These are phyloP conservation scores for Panellus pusillus DNA, from an alignment of 768 basidiomycete genomes.

Conservation along the genomic window DNA sequence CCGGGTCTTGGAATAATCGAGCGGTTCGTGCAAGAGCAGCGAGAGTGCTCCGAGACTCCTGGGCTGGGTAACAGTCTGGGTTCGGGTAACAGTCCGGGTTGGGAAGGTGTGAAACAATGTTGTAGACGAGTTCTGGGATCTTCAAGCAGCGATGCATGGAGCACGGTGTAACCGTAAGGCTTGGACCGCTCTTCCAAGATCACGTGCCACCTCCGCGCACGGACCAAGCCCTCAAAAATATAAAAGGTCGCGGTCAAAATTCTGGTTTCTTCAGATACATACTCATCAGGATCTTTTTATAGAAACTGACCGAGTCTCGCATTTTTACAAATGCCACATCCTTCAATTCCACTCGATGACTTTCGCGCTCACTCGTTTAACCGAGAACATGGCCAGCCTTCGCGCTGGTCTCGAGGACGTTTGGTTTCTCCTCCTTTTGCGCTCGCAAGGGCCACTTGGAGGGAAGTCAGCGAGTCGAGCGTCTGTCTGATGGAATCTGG, in stretches of 20 bases:
- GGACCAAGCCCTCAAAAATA: constrained; percentile 33
- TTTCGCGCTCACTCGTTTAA: constrained; percentile 54
- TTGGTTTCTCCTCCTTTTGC: constrained; percentile 33
- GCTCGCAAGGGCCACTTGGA: constrained; percentile 27
- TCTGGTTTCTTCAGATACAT: constrained; percentile 51
- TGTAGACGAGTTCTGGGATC: no score
- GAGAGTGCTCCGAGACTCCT: no score
- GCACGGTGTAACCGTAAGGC: no score
- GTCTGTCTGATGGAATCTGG: constrained; percentile 53
- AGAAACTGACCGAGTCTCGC: constrained; percentile 74
- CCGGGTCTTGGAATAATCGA: no score
- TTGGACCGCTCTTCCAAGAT: background rate
- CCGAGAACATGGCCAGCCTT: constrained; percentile 51
- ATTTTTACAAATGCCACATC: constrained; percentile 68
- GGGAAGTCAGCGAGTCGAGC: constrained; percentile 43
- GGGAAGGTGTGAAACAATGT: no score
- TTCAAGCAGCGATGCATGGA: no score
- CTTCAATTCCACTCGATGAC: constrained; percentile 65
- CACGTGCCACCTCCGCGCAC: constrained; percentile 28
- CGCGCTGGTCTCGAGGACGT: constrained; percentile 52
- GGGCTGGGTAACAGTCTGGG: no score
- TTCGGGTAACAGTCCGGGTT: no score
- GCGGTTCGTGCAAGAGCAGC: no score
- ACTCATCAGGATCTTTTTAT: constrained; percentile 76
- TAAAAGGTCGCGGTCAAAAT: constrained; percentile 28